Conservation (phyloP, 192 early-diverging fungal genomes). For the Globomyces pollinis-pini region DNA sequence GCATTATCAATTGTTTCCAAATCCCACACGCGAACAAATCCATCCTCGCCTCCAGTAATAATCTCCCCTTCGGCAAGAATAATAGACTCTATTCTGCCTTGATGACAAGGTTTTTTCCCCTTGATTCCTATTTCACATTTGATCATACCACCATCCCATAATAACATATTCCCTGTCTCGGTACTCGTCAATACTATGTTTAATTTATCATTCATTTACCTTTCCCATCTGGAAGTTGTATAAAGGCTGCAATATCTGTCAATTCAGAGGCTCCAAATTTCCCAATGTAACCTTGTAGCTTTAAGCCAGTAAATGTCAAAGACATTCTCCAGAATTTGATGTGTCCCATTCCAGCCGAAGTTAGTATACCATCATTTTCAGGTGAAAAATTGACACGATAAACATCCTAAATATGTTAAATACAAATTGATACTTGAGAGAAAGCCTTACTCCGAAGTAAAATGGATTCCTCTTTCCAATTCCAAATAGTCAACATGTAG, state of each 20-base stretch:
- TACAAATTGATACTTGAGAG: constrained; percentile 39
- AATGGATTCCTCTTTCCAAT: constrained; percentile 46
- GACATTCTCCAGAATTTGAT: constrained; percentile 62
- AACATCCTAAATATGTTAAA: constrained; percentile 28
- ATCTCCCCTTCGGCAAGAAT: constrained; percentile 44
- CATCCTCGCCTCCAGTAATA: constrained; percentile 53
- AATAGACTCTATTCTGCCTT: constrained; percentile 42
- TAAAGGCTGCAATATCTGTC: constrained; percentile 49
- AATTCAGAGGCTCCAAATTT: constrained; percentile 57
- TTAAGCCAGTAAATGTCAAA: constrained; percentile 54
- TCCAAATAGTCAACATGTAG: constrained; percentile 58
- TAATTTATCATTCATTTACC: no score
- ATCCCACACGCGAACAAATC: constrained; percentile 52
- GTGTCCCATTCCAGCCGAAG: constrained; percentile 59
- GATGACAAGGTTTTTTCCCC: constrained; percentile 43
- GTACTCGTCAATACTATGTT: constrained; percentile 52
- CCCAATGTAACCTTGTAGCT: constrained; percentile 53
- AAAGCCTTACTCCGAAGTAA: constrained; percentile 54
- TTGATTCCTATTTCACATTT: constrained; percentile 50
- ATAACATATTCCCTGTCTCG: constrained; percentile 53
- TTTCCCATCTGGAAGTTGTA: constrained; percentile 54
- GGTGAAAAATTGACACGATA: constrained; percentile 44
- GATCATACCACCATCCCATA: constrained; percentile 62
- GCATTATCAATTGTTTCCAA: constrained; percentile 53
- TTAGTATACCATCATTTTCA: constrained; percentile 44